Conservation (phyloP, 352 stramenopile species). For the Poterioochromonas sp. region DNA sequence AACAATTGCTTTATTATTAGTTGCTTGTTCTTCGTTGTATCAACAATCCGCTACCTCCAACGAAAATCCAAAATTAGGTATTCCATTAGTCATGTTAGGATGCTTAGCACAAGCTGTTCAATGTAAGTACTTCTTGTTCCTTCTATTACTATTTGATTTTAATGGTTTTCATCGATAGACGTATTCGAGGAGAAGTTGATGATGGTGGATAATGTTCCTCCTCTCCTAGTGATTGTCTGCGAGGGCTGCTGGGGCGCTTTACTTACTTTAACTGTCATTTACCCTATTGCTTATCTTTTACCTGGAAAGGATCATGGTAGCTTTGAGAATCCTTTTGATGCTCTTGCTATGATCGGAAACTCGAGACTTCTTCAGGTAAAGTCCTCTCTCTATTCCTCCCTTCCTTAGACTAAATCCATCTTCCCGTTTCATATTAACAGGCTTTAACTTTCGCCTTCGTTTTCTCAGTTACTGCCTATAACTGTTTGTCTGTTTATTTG, state of each 20-base stretch:
- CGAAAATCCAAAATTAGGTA: conserved; percentile 67
- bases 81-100: conserved; percentile 83
- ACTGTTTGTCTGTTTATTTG: conserved; percentile 90
- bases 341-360: conserved; percentile 47
- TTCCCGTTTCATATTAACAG: conserved; percentile 21
- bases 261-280: conserved; percentile 80
- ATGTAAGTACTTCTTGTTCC: background rate
- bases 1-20: conserved; percentile 78
- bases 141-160: conserved; percentile 33
- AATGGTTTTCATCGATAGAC: conserved; percentile 59
- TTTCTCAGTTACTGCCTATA: conserved; percentile 71
- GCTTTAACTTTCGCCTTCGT: conserved; percentile 50
- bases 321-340: conserved; percentile 75
- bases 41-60: conserved; percentile 38
- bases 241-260: conserved; percentile 89
- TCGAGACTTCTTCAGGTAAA: background rate
- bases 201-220: conserved; percentile 43
- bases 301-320: conserved; percentile 83
- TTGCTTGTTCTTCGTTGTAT: conserved; percentile 77
- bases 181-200: conserved; percentile 90
- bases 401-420: background rate
- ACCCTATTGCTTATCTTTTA: conserved; percentile 70
- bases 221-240: conserved; percentile 78
- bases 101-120: conserved; percentile 53
- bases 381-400: background rate